Percentiles rank a stretch among this genome's conserved stretches.
These are phyloP conservation scores for Diaporthe sp. DNA, from an alignment of 2,329 filamentous ascomycete genomes.

Conservation along the genomic window DNA sequence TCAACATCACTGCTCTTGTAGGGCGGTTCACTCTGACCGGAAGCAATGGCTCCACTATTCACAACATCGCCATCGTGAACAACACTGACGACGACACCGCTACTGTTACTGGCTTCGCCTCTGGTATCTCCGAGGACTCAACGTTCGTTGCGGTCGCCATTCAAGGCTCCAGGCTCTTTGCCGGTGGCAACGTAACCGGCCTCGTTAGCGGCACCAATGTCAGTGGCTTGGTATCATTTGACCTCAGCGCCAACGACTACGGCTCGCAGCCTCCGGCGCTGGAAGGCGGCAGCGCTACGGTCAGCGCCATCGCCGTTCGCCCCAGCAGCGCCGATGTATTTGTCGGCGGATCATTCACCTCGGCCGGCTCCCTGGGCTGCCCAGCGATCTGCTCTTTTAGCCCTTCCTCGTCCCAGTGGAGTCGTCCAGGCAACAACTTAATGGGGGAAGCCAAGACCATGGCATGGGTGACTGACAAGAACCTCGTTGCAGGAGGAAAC, in stretches of 20 bases:
- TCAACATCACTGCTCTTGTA: constrained; percentile 88
- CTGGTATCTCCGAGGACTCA: constrained; percentile 77
- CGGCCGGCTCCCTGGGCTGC: constrained; percentile 86
- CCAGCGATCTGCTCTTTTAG: constrained; percentile 86
- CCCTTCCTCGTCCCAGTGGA: constrained; percentile 80
- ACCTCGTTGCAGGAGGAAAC: constrained; percentile 83
- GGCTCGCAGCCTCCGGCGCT: constrained; percentile 81
- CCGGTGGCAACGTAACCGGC: constrained; percentile 84
- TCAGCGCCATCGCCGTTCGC: constrained; percentile 81
- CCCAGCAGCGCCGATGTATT: constrained; percentile 81
- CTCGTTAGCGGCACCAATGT: constrained; percentile 72
- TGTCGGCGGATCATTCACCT: constrained; percentile 87
- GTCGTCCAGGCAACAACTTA: constrained; percentile 79
- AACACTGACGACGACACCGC: constrained; percentile 75
- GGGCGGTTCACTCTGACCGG: constrained; percentile 84
- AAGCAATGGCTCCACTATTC: constrained; percentile 76
- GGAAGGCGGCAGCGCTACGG: constrained; percentile 75
- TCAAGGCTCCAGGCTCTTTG: constrained; percentile 78
- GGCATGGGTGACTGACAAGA: constrained; percentile 80
- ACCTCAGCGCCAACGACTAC: constrained; percentile 76
- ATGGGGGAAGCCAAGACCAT: constrained; percentile 78
- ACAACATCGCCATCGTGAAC: constrained; percentile 88
- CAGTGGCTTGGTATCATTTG: constrained; percentile 83
- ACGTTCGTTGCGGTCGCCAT: constrained; percentile 80
- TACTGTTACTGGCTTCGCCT: constrained; percentile 75